phyloP scores from a whole-genome alignment of 441 rosid species.

The Kokia cookei region DNA sequence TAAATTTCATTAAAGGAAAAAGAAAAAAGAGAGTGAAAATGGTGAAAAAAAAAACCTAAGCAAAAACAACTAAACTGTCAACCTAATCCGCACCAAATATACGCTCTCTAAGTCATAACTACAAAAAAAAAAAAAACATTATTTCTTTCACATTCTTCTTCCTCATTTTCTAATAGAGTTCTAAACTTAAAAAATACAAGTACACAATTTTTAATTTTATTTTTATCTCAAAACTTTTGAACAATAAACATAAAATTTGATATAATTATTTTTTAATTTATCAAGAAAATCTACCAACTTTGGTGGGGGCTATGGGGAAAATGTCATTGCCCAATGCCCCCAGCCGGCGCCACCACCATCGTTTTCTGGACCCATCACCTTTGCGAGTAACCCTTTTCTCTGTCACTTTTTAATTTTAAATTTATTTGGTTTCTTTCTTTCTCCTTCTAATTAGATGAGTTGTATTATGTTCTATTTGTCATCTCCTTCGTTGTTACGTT shows the following conservation, averaged over 20 bases:
- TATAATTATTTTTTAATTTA: too few species aligned
- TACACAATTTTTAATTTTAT: too few species aligned
- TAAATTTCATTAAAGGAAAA: too few species aligned
- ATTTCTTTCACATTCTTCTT: too few species aligned
- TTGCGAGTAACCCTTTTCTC: neutral
- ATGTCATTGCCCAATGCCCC: slow-evolving; percentile 6
- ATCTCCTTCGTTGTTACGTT: slow-evolving; percentile 24
- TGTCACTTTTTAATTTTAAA: too few species aligned
- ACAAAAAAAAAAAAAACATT: too few species aligned
- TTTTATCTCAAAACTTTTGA: too few species aligned
- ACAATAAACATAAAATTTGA: too few species aligned
- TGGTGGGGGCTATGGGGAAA: slow-evolving; percentile 31
- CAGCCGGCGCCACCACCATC: slow-evolving; percentile 37
- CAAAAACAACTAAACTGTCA: neutral
- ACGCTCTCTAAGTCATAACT: too few species aligned
- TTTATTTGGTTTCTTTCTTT: too few species aligned
- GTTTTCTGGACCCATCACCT: slow-evolving; percentile 27
- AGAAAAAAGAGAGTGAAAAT: too few species aligned
- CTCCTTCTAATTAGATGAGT: slow-evolving; percentile 14
- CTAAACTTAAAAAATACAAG: neutral
- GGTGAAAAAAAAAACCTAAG: too few species aligned
- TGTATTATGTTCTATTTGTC: slow-evolving; percentile 14
- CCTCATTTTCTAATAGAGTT: neutral
- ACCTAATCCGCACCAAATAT: neutral
- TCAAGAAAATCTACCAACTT: neutral